Evolutionary conservation across 1,284 basidiomycete genomes (phyloP).

Genomic region (Puccinia triticina): DNA sequence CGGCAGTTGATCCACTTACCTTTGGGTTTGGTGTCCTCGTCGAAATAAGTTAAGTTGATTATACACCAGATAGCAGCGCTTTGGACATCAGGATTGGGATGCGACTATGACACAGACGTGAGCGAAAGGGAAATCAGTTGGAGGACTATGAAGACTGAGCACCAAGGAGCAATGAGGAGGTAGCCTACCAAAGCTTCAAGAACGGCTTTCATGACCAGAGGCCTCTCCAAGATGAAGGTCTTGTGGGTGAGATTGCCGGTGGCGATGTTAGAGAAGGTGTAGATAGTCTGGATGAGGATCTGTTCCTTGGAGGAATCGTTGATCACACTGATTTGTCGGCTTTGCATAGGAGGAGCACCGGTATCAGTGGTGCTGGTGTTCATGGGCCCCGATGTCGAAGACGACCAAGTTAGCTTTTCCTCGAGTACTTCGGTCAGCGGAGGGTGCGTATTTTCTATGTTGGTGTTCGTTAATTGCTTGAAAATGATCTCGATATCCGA

Average conservation of each 20-base stretch:
- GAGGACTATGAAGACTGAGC: not conserved
- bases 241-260: slow-evolving; percentile 45
- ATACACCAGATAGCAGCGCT: slow-evolving; percentile 46
- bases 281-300: slow-evolving; percentile 46
- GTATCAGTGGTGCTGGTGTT: not conserved
- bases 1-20: slow-evolving; percentile 12
- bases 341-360: not conserved
- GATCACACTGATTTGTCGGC: slow-evolving; percentile 15
- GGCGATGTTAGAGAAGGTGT: slow-evolving; percentile 45
- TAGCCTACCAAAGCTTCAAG: slow-evolving; percentile 38
- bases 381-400: not conserved
- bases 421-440: slow-evolving; percentile 32
- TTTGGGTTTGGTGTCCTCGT: slow-evolving; percentile 37
- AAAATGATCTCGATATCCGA: slow-evolving; percentile 46
- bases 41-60: slow-evolving; percentile 46
- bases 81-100: slow-evolving; percentile 42
- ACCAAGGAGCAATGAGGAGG: not conserved
- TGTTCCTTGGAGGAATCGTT: slow-evolving; percentile 34
- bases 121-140: not conserved
- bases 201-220: slow-evolving; percentile 29
- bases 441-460: not conserved
- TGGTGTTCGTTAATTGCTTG: slow-evolving; percentile 23
- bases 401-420: slow-evolving; percentile 17
- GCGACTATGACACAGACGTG: slow-evolving; percentile 15
- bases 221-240: slow-evolving; percentile 26